Evolutionary conservation across 2,329 filamentous ascomycete genomes (phyloP).

Genomic region (Didymella pinodella): DNA sequence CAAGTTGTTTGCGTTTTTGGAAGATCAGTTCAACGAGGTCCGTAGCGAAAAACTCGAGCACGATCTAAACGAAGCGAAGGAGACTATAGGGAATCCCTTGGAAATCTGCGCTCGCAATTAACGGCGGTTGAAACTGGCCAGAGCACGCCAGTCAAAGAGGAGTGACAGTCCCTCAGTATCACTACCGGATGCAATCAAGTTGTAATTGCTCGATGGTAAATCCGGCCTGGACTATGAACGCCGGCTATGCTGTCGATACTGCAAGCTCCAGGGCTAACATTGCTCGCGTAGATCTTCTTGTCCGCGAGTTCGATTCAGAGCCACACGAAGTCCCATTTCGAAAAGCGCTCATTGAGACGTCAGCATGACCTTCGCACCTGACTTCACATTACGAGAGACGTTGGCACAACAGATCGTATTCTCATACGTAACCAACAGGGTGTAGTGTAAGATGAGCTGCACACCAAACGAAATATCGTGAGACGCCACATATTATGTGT

Average conservation of each 20-base stretch:
- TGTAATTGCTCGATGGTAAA: background rate
- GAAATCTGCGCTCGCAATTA: background rate
- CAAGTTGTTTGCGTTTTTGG: background rate
- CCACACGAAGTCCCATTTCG: background rate
- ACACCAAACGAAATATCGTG: background rate
- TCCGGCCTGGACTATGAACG: background rate
- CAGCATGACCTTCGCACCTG: background rate
- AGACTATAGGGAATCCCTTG: background rate
- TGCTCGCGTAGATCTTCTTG: background rate
- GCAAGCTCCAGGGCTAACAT: background rate
- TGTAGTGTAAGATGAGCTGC: background rate
- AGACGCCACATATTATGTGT: background rate
- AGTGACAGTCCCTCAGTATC: background rate
- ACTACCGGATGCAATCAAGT: background rate
- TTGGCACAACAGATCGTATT: constrained; percentile 2
- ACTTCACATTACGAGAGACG: background rate
- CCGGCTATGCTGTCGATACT: background rate
- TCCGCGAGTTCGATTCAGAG: background rate
- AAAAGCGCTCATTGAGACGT: background rate
- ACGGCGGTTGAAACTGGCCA: background rate
- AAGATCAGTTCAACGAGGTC: background rate
- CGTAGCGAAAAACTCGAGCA: background rate
- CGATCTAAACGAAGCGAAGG: constrained; percentile 3
- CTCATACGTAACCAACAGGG: background rate
- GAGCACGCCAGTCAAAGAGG: background rate